phyloP scores from a whole-genome alignment of 306 rosid species.

The Begonia peltatifolia region DNA sequence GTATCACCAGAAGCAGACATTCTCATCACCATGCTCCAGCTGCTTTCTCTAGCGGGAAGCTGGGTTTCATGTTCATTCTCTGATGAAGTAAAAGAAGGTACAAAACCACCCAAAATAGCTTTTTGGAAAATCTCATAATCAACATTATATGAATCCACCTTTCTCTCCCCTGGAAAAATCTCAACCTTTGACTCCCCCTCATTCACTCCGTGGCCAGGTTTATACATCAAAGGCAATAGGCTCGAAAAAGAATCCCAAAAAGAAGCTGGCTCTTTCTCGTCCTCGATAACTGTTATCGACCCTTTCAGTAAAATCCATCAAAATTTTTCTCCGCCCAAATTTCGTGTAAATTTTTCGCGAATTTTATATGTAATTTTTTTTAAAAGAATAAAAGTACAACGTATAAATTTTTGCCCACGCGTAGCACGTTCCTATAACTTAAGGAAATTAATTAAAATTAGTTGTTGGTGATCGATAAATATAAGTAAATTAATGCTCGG shows the following conservation, averaged over 20 bases:
- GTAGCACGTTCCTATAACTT: too few relatives aligned
- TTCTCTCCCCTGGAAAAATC: slow-evolving; percentile 45
- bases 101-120: slow-evolving; percentile 84
- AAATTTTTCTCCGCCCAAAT: too few relatives aligned
- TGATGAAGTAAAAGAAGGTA: slow-evolving; percentile 78
- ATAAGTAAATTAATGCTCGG: too few relatives aligned
- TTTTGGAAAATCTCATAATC: slow-evolving; percentile 82
- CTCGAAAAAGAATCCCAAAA: slow-evolving; percentile 79
- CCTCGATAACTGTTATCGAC: slow-evolving; percentile 46
- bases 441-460: too few relatives aligned
- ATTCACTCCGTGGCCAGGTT: slow-evolving; percentile 28
- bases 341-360: too few relatives aligned
- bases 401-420: too few relatives aligned
- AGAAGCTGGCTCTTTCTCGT: slow-evolving; percentile 61
- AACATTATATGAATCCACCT: slow-evolving; percentile 46
- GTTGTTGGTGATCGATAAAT: too few relatives aligned
- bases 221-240: slow-evolving; percentile 72
- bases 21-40: slow-evolving; percentile 80
- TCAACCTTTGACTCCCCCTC: slow-evolving; percentile 19
- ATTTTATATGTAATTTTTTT: too few relatives aligned
- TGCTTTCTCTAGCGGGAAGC: slow-evolving; percentile 88
- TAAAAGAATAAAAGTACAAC: too few relatives aligned
- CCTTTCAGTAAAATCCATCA: too few relatives aligned
- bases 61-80: slow-evolving; percentile 75
- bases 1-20: slow-evolving; percentile 49